A percentile compares a stretch with the other conserved stretches of the same genome.
Conservation (phyloP, 1,139 yeast species). For the Chernovozyma sophiae-reginae region DNA sequence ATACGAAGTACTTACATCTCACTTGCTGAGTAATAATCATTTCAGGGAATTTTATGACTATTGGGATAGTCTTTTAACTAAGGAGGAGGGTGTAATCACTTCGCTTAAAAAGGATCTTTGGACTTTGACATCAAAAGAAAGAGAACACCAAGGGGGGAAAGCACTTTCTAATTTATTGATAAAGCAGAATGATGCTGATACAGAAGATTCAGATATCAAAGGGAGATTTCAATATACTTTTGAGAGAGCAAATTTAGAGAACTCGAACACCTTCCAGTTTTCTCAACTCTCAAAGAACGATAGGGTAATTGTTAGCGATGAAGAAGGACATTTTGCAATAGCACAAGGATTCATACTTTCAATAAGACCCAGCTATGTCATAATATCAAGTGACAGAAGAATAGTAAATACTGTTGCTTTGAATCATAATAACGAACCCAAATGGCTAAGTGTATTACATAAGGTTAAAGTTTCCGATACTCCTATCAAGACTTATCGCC, state of each 20-base stretch:
- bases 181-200: slow-evolving; percentile 22
- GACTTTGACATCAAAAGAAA: slow-evolving; percentile 54
- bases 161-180: slow-evolving; percentile 50
- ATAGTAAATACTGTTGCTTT: slow-evolving; percentile 45
- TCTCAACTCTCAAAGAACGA: slow-evolving; percentile 52
- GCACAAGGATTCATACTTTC: slow-evolving; percentile 56
- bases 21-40: slow-evolving; percentile 33
- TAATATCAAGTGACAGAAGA: slow-evolving; percentile 48
- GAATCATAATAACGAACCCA: slow-evolving; percentile 42
- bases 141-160: slow-evolving; percentile 60
- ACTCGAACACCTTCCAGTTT: slow-evolving; percentile 20
- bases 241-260: slow-evolving; percentile 21
- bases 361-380: slow-evolving; percentile 34
- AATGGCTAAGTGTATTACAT: slow-evolving; percentile 44
- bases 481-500: slow-evolving; percentile 41
- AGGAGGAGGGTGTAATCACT: slow-evolving; percentile 63
- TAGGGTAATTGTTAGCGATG: slow-evolving; percentile 72
- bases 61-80: slow-evolving; percentile 72
- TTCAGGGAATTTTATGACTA: slow-evolving; percentile 56
- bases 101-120: slow-evolving; percentile 62
- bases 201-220: slow-evolving; percentile 12
- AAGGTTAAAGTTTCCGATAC: slow-evolving; percentile 9
- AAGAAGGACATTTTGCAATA: slow-evolving; percentile 70
- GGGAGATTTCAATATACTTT: slow-evolving; percentile 46
- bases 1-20: slow-evolving; percentile 48